Evolutionary conservation across 768 basidiomycete species (phyloP), one percentile per base, ranked within the genome.

Genomic region (Chlorophyllum brunneum): DNA sequence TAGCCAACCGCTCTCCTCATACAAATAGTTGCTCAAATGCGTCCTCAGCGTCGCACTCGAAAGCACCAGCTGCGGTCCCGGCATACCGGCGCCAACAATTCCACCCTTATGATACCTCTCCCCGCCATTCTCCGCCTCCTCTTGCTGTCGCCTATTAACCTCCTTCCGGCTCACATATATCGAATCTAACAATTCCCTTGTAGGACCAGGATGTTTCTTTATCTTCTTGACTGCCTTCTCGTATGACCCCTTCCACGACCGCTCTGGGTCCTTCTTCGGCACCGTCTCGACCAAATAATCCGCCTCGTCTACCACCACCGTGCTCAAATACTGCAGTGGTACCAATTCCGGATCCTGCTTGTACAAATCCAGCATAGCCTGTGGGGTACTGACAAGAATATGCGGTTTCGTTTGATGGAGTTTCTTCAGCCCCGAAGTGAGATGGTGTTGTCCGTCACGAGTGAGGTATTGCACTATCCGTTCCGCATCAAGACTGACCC

Each of bases 241-340:
- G 38, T 58, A 56, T 6, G 70, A 67, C 42, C 65, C 63, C 45
- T 59, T 63, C 45, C 66, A 73, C 27, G 71, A 70, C 62, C 61
- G 74, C 60, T 57, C 70, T 38, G 64, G 66, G 50, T 66, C 65
- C 53, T 69, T 73, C 54, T 61, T 64, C 11, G 83, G 77, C 4
- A 76, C 66, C 2, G 74, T 78, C 54, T 78, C 79, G 48, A 92
- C 70, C 34, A 90, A 69, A 63, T 83, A 85, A 60, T 91, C 89
- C 41, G 81, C 83, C 63, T 91, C 88, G 57, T 91, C 88, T 49
- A 90, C 81, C 30, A 83, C 81, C 41, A 91, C 74, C 1, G 76
- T 78, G 11, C 77, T 77, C 46, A 87, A 66, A 43, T 65, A 67
- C 5, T 64, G 58, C 42, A 86, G 55, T 48, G 73, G 71, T 16